Conservation (phyloP, 1,139 yeast species). For the Casaregolazyma suthepensis region DNA sequence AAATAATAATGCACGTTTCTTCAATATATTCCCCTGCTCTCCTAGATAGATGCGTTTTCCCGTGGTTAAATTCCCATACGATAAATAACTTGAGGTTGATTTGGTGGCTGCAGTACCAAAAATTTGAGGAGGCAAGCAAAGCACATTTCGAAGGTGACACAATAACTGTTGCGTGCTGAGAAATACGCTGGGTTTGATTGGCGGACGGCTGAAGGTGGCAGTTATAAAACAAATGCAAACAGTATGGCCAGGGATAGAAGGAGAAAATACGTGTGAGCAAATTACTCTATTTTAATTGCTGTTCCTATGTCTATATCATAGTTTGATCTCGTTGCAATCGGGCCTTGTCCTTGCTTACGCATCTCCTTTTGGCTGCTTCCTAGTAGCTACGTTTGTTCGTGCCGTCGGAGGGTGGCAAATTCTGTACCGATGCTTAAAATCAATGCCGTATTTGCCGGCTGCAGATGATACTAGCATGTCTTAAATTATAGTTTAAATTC, state of each 20-base stretch:
- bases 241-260: neutral
- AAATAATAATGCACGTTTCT: neutral
- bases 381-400: neutral
- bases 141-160: neutral
- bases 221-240: neutral
- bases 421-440: neutral
- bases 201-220: neutral
- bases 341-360: neutral
- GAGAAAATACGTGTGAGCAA: neutral
- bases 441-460: neutral
- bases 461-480: neutral
- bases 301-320: neutral
- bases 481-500: too few species aligned
- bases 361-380: neutral
- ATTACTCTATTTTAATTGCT: neutral
- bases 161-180: constrained; percentile 2
- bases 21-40: neutral
- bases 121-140: neutral
- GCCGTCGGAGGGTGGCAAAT: neutral
- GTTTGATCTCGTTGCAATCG: too few species aligned
- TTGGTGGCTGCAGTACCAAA: neutral
- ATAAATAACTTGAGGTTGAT: neutral
- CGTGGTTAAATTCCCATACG: neutral
- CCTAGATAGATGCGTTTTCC: neutral
- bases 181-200: constrained; percentile 5